A percentile compares a stretch with the other conserved stretches of the same genome.
phyloP scores from a whole-genome alignment of 2,329 filamentous ascomycete species.

The Fulvia fulva region DNA sequence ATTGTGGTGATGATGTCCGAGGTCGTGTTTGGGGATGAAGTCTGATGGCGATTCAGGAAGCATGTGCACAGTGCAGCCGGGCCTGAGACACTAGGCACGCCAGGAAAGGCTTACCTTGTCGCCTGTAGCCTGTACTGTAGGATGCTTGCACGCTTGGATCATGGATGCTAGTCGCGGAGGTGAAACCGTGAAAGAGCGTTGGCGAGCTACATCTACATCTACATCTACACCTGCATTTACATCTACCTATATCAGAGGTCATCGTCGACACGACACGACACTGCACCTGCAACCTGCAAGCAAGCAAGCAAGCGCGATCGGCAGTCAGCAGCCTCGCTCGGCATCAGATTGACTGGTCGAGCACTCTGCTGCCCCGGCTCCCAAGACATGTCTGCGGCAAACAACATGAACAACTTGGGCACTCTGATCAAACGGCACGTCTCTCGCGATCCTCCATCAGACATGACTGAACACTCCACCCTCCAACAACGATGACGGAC shows the following conservation, averaged over 20 bases:
- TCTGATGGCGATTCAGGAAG: background rate
- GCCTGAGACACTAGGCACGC: too few relatives aligned
- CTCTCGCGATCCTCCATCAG: slow-evolving; percentile 1
- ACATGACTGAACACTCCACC: background rate
- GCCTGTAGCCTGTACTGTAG: too few relatives aligned
- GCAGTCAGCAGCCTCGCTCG: too few relatives aligned
- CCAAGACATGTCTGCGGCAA: background rate
- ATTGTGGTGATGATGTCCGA: background rate
- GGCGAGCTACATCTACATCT: background rate
- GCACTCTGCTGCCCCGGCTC: slow-evolving; percentile 7
- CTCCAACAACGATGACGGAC: slow-evolving; percentile 9
- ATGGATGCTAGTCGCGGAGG: too few relatives aligned
- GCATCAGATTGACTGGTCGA: background rate
- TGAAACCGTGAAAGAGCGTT: background rate
- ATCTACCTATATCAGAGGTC: too few relatives aligned
- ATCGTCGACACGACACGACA: too few relatives aligned
- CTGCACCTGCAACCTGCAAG: too few relatives aligned
- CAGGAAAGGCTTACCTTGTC: background rate
- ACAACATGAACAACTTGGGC: slow-evolving; percentile 82
- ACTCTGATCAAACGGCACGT: slow-evolving; percentile 92
- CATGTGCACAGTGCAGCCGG: background rate
- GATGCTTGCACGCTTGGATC: too few relatives aligned
- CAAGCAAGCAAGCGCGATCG: too few relatives aligned
- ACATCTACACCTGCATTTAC: background rate
- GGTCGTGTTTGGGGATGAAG: background rate